Percentiles rank a stretch among this genome's conserved stretches.
These are phyloP conservation scores for Chondrus crispus DNA, from an alignment of 23 red algal genomes.

Conservation along the genomic window DNA sequence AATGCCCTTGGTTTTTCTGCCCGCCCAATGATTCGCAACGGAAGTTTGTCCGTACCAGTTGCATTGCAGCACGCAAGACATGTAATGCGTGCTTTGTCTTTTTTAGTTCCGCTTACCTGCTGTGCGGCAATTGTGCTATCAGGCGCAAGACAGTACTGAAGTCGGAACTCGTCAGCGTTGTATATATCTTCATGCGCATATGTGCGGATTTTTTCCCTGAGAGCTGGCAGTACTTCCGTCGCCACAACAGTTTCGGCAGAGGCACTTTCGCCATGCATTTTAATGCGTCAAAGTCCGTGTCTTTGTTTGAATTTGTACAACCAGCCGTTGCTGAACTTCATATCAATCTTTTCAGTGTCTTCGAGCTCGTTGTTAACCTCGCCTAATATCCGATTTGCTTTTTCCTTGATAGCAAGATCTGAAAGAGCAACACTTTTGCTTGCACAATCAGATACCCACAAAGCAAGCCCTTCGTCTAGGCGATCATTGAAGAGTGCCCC, in stretches of 20 bases:
- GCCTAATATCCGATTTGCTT: too few species aligned
- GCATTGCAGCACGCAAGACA: background rate
- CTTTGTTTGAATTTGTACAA: background rate
- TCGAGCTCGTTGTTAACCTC: too few species aligned
- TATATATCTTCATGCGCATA: background rate
- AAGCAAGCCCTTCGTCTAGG: too few species aligned
- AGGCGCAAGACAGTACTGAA: background rate
- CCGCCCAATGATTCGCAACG: background rate
- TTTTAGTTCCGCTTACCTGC: background rate
- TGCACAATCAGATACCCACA: too few species aligned
- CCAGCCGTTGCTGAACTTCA: background rate
- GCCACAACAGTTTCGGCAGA: background rate
- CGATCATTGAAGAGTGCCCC: too few species aligned
- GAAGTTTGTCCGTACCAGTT: background rate
- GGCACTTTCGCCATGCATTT: background rate
- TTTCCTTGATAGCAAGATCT: too few species aligned
- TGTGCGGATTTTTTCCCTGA: background rate
- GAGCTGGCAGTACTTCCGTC: background rate
- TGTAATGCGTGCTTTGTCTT: background rate
- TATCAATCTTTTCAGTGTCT: background rate
- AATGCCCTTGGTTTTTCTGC: background rate
- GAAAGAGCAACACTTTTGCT: too few species aligned
- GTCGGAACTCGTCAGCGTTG: constrained; percentile 10
- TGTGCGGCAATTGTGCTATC: background rate
- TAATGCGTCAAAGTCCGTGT: background rate